phyloP scores from a whole-genome alignment of 1,284 basidiomycete species.

The Cystobasidium slooffiae region DNA sequence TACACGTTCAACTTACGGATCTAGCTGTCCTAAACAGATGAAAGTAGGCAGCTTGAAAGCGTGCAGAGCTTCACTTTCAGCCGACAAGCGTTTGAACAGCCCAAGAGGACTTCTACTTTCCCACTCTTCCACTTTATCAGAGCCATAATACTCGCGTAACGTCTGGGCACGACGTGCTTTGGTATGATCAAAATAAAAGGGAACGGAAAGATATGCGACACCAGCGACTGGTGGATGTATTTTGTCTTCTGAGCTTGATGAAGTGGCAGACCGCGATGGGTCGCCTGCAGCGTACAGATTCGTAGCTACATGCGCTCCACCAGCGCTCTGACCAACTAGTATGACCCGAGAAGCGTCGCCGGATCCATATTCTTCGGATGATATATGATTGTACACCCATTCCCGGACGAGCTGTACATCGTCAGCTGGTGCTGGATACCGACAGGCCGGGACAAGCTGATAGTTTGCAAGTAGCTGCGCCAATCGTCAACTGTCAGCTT shows the following conservation, averaged over 20 bases:
- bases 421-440: slow-evolving; percentile 23
- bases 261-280: neutral
- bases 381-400: slow-evolving; percentile 36
- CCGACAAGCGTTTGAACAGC: slow-evolving; percentile 31
- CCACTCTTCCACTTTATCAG: slow-evolving; percentile 22
- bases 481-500: neutral
- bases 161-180: slow-evolving; percentile 46
- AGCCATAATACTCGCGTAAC: slow-evolving; percentile 46
- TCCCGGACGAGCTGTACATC: slow-evolving; percentile 36
- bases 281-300: slow-evolving; percentile 41
- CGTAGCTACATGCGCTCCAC: slow-evolving; percentile 46
- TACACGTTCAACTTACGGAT: slow-evolving; percentile 24
- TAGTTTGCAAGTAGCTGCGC: slow-evolving; percentile 25
- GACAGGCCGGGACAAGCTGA: slow-evolving; percentile 19
- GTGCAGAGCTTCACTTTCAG: slow-evolving; percentile 1
- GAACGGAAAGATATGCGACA: slow-evolving; percentile 46
- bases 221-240: slow-evolving; percentile 42
- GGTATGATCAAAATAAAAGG: slow-evolving; percentile 46
- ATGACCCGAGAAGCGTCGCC: slow-evolving; percentile 44
- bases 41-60: slow-evolving; percentile 22
- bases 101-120: slow-evolving; percentile 20
- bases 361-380: slow-evolving; percentile 4
- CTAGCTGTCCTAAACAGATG: slow-evolving; percentile 37
- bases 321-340: slow-evolving; percentile 46
- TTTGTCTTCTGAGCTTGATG: neutral